phyloP scores from a whole-genome alignment of 164 flowering plant genomes.

The Vitis cinerea region DNA sequence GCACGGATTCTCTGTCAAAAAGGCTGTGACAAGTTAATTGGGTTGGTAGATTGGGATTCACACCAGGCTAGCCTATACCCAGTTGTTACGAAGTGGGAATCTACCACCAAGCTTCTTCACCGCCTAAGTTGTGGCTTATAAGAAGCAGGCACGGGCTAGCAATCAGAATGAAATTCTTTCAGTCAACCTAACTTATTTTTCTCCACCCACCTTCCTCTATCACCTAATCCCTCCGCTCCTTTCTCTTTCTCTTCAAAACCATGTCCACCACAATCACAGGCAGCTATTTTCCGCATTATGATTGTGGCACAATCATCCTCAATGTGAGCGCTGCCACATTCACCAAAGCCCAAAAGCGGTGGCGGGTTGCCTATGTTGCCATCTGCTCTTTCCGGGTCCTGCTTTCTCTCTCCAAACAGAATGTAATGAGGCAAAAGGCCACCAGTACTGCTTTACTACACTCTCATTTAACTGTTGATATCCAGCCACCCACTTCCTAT shows the following conservation, averaged over 20 bases:
- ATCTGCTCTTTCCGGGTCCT: slow-evolving; percentile 29
- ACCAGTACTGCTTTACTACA: neutral
- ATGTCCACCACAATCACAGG: slow-evolving; percentile 7
- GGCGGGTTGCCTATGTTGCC: slow-evolving; percentile 36
- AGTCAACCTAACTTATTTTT: too few species aligned
- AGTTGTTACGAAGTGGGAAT: too few species aligned
- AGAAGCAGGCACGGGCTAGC: too few species aligned
- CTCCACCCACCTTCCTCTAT: too few species aligned
- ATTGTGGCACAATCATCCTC: slow-evolving; percentile 18
- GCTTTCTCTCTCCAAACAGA: slow-evolving; percentile 29
- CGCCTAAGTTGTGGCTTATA: too few species aligned
- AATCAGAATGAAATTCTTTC: too few species aligned
- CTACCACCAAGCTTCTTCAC: too few species aligned
- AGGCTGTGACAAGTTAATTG: too few species aligned
- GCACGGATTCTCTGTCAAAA: too few species aligned
- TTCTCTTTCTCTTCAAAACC: neutral
- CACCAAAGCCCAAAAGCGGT: slow-evolving; percentile 34
- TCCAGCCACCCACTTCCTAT: slow-evolving; percentile 13
- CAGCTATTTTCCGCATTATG: slow-evolving; percentile 2
- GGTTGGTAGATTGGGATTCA: too few species aligned
- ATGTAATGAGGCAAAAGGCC: slow-evolving; percentile 7
- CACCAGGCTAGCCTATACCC: too few species aligned
- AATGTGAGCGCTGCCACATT: slow-evolving; percentile 16
- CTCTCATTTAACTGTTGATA: slow-evolving; percentile 7
- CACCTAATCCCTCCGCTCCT: neutral